A percentile compares a stretch with the other conserved stretches of the same genome.
phyloP scores from a whole-genome alignment of 2,329 filamentous ascomycete species.

The Diaporthe nobilis region DNA sequence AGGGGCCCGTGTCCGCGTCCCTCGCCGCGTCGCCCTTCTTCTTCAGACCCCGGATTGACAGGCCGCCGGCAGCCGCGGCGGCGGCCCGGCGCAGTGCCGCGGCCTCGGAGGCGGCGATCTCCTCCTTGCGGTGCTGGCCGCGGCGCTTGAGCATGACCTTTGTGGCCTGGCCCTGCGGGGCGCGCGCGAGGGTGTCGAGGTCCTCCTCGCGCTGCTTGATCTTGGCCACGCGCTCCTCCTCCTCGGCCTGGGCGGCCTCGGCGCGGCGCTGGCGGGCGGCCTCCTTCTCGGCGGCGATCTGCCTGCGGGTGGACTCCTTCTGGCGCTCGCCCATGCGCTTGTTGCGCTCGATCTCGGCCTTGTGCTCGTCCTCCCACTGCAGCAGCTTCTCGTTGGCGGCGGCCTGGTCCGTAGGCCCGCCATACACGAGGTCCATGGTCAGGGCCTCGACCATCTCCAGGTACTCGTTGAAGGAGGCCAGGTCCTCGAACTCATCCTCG shows the following conservation, averaged over 20 bases:
- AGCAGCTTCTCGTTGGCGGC: slow-evolving; percentile 65
- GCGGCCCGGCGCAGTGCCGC: slow-evolving; percentile 46
- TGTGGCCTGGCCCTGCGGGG: slow-evolving; percentile 66
- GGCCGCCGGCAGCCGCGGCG: slow-evolving; percentile 48
- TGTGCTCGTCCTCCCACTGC: slow-evolving; percentile 82
- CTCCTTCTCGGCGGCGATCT: slow-evolving; percentile 77
- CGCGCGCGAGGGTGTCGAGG: slow-evolving; percentile 77
- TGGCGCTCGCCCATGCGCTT: slow-evolving; percentile 63
- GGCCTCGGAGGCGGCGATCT: slow-evolving; percentile 55
- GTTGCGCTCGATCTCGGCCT: slow-evolving; percentile 76
- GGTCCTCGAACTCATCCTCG: slow-evolving; percentile 90
- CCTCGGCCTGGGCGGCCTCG: slow-evolving; percentile 76
- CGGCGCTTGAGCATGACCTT: slow-evolving; percentile 82
- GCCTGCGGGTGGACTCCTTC: slow-evolving; percentile 65
- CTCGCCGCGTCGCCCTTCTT: slow-evolving; percentile 53
- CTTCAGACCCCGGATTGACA: slow-evolving; percentile 86
- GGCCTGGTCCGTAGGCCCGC: slow-evolving; percentile 70
- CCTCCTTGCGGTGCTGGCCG: slow-evolving; percentile 63
- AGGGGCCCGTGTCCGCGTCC: slow-evolving; percentile 74
- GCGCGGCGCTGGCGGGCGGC: slow-evolving; percentile 74
- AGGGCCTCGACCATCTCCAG: slow-evolving; percentile 92
- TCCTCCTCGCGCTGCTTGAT: slow-evolving; percentile 77
- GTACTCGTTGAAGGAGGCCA: slow-evolving; percentile 92
- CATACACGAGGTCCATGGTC: slow-evolving; percentile 87
- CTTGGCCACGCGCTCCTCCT: slow-evolving; percentile 76